Evolutionary conservation across 345 rosid species (phyloP).

Genomic region (Chamaenerion angustifolium): DNA sequence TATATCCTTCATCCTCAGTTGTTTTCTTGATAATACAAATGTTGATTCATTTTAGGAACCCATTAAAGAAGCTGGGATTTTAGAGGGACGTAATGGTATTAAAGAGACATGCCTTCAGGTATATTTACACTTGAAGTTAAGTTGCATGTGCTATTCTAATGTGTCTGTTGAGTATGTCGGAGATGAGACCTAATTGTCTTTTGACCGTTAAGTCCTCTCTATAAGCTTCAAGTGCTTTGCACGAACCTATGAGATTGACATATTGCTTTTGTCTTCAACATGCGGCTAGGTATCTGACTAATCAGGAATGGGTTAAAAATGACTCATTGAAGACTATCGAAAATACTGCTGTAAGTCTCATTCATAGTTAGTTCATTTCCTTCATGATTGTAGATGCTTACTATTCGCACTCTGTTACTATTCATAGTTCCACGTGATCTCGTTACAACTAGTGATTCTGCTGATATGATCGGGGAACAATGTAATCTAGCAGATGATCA

Average conservation of each 20-base stretch:
- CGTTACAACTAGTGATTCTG: constrained; percentile 37
- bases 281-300: constrained; percentile 95
- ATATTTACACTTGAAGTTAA: constrained; percentile 3
- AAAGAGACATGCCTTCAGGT: constrained; percentile 99
- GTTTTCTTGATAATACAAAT: constrained; percentile 16
- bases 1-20: constrained; percentile 5
- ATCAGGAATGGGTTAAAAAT: constrained; percentile 97
- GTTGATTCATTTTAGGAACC: constrained; percentile 51
- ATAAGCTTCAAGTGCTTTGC: constrained; percentile 1
- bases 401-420: constrained; percentile 3
- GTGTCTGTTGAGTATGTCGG: background rate
- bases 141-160: too few relatives aligned
- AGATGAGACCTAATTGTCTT: background rate
- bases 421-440: constrained; percentile 70
- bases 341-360: constrained; percentile 80
- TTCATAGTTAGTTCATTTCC: constrained; percentile 7
- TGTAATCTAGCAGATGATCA: constrained; percentile 25
- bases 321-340: constrained; percentile 94
- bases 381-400: constrained; percentile 12
- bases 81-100: constrained; percentile 99
- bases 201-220: constrained; percentile 1
- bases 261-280: constrained; percentile 34
- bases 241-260: background rate
- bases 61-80: constrained; percentile 96
- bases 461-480: constrained; percentile 24